A percentile compares a stretch with the other conserved stretches of the same genome.
These are phyloP conservation scores for Artomyces pyxidatus DNA, from an alignment of 768 basidiomycete species.

Conservation along the genomic window DNA sequence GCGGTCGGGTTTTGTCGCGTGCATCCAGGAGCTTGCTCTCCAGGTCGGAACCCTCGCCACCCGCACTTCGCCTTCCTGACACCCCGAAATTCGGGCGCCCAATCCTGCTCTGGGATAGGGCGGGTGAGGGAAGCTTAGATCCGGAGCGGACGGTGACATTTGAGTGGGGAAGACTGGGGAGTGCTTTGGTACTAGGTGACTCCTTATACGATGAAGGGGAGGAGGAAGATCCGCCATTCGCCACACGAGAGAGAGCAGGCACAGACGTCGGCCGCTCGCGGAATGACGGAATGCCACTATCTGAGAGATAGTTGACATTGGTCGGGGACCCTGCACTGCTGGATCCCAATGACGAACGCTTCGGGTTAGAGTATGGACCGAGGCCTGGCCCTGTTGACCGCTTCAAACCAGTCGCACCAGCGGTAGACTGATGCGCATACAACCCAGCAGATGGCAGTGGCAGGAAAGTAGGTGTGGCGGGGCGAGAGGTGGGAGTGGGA, in stretches of 20 bases:
- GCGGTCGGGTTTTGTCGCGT: conserved; percentile 18
- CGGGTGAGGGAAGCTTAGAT: conserved; percentile 17
- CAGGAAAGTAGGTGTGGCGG: conserved; percentile 68
- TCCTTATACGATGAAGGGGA: conserved; percentile 9
- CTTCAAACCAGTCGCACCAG: conserved; percentile 42
- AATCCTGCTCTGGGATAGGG: conserved; percentile 25
- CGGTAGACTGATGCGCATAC: conserved; percentile 27
- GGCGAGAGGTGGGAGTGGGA: conserved; percentile 60
- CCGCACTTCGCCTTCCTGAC: conserved; percentile 20
- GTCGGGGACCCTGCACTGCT: conserved; percentile 28
- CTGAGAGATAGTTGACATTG: conserved; percentile 5
- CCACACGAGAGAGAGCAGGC: background rate
- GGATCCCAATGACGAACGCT: conserved; percentile 58
- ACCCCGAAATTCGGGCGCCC: conserved; percentile 18
- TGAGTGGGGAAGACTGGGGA: conserved; percentile 13
- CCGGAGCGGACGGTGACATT: conserved; percentile 21
- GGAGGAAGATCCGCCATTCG: background rate
- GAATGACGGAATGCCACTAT: conserved; percentile 8
- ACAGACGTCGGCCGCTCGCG: conserved; percentile 1
- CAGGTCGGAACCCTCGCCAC: conserved; percentile 15
- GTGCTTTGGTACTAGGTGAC: conserved; percentile 6
- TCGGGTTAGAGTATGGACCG: conserved; percentile 32
- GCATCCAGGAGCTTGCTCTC: conserved; percentile 12
- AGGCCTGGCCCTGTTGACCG: conserved; percentile 47
- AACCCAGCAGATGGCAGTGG: conserved; percentile 54